Base-by-base conservation (phyloP, 106 monocot genomes). In the Iris macrosiphon region DNA sequence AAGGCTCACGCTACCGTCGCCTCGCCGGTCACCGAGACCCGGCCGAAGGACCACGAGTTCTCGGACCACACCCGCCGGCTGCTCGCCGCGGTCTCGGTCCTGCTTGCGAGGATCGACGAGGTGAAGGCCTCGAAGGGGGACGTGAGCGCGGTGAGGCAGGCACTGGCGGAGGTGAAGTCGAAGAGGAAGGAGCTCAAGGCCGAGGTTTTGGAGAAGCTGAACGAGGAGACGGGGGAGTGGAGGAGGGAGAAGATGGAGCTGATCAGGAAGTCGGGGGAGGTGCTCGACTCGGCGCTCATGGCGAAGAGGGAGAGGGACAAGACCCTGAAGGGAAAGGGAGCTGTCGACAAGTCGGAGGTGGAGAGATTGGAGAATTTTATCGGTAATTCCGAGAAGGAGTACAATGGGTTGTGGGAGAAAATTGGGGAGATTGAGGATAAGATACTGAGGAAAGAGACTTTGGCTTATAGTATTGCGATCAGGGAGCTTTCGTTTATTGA, bases 401-500 rank as follows among this genome's bases (percentile, higher is more conserved):
- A 81, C 19, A 78, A 61, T 73, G 55, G 37, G 31, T 37, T 90
- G 45, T 90, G 77, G 79, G 77, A 80, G 73, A 77, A 72, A 55
- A 42, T 78, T 32, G 77, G 62, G 29, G 80, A 80, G 43, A 68
- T 90, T 48, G 89, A 90, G 42, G 84, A 90, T 46, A 61, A 25
- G 43, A 67, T 84, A 2, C 13, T 59, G 46, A 80, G 54, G 74
- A 80, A 56, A 61, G 80, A 90, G 67, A 81, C 84, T 15, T 21
- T 84, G 57, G 72, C 71, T 15, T 77, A 67, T 15, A 90, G 80
- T 64, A 63, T 90, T 33, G 84, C 66, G 16, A 62, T 81, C 23
- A 74, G 77, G 71, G 89, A 90, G 57, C 71, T 90, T 50, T 67
- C 73, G 3, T 90, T 90, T 46, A 75, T 90, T 13, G 80, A 80